phyloP scores from a whole-genome alignment of 2,329 filamentous ascomycete genomes.

The Graphilbum ipis-grandicollis region DNA sequence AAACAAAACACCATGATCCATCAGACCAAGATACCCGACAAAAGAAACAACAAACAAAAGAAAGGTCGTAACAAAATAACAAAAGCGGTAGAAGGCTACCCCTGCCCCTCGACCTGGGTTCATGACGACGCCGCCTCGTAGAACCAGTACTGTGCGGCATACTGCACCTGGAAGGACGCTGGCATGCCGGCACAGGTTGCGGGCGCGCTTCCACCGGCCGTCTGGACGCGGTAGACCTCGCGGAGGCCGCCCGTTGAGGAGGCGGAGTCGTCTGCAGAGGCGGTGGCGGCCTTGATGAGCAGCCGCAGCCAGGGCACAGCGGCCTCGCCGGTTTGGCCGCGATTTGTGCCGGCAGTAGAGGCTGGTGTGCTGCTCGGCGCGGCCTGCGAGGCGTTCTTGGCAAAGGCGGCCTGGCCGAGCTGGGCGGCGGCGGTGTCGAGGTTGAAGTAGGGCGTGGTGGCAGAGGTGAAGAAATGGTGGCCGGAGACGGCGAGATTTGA shows the following conservation, averaged over 20 bases:
- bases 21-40: too few relatives aligned
- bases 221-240: slow-evolving; percentile 71
- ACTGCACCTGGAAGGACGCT: slow-evolving; percentile 54
- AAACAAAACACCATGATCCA: not conserved
- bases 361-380: slow-evolving; percentile 47
- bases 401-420: slow-evolving; percentile 43
- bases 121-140: slow-evolving; percentile 3
- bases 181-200: slow-evolving; percentile 50
- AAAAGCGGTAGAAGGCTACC: too few relatives aligned
- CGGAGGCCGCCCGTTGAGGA: slow-evolving; percentile 39
- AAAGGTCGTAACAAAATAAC: not conserved
- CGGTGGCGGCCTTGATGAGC: slow-evolving; percentile 26
- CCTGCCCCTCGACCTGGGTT: not conserved
- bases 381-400: slow-evolving; percentile 39
- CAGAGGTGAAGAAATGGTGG: slow-evolving; percentile 60
- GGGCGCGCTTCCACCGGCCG: slow-evolving; percentile 64
- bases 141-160: slow-evolving; percentile 55
- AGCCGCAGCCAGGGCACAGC: slow-evolving; percentile 75
- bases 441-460: slow-evolving; percentile 63
- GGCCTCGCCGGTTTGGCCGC: slow-evolving; percentile 43
- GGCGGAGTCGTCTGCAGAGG: slow-evolving; percentile 33
- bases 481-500: slow-evolving; percentile 50
- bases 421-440: slow-evolving; percentile 39
- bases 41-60: not conserved
- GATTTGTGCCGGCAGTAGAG: slow-evolving; percentile 25